Evolutionary conservation across 1,284 basidiomycete genomes (phyloP).

Genomic region (Ceratobasidium sp.): DNA sequence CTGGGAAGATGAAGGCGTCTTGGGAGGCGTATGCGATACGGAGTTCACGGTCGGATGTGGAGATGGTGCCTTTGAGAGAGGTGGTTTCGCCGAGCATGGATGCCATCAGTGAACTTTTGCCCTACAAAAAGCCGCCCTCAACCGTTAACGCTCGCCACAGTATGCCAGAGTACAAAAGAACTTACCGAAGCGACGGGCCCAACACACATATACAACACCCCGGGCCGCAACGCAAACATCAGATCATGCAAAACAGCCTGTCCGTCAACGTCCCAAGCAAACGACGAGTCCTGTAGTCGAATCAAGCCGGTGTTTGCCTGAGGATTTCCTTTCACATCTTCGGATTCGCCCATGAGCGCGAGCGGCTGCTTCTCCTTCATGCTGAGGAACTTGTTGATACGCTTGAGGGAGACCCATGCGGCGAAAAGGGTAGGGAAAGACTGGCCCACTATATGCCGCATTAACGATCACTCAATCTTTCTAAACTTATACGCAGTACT

Average conservation of each 20-base stretch:
- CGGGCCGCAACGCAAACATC: constrained; percentile 39
- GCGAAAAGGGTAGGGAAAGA: constrained; percentile 49
- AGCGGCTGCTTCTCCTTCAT: constrained; percentile 41
- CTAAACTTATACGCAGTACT: neutral
- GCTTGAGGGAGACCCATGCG: constrained; percentile 48
- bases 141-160: neutral
- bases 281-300: constrained; percentile 25
- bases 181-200: constrained; percentile 50
- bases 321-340: neutral
- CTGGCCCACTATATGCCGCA: constrained; percentile 45
- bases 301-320: neutral
- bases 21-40: constrained; percentile 50
- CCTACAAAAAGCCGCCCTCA: constrained; percentile 24
- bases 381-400: constrained; percentile 48
- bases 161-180: neutral
- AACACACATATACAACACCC: constrained; percentile 47
- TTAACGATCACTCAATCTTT: neutral
- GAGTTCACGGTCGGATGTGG: neutral
- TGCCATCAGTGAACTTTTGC: constrained; percentile 42
- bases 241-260: constrained; percentile 43
- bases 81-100: constrained; percentile 42
- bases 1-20: constrained; percentile 50
- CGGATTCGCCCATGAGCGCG: neutral
- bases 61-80: constrained; percentile 15
- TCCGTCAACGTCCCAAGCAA: constrained; percentile 22